Conservation (phyloP, 495 filamentous ascomycete species). For the Hyphodiscus hymeniophilus region DNA sequence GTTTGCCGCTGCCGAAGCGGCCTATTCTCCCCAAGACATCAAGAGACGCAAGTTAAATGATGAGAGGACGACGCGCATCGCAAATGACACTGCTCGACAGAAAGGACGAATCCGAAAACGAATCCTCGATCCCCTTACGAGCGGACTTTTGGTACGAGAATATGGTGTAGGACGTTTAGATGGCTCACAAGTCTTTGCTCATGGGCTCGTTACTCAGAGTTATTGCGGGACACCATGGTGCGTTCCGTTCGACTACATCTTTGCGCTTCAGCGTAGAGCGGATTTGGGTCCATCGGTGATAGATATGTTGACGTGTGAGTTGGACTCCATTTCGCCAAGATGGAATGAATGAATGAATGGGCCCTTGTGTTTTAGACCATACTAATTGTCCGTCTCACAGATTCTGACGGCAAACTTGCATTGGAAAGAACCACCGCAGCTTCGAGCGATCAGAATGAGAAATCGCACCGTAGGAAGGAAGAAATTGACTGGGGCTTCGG, state of each 20-base stretch:
- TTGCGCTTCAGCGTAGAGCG: slow-evolving; percentile 7
- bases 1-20: slow-evolving; percentile 3
- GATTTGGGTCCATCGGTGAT: slow-evolving; percentile 7
- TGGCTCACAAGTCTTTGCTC: slow-evolving; percentile 5
- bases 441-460: too few species aligned
- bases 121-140: slow-evolving; percentile 7
- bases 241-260: slow-evolving; percentile 2
- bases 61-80: slow-evolving; percentile 7
- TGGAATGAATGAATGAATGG: too few species aligned
- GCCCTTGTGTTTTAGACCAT: too few species aligned
- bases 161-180: neutral
- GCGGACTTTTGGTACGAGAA: slow-evolving; percentile 15
- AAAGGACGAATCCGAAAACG: slow-evolving; percentile 10
- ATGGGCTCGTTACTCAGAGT: slow-evolving; percentile 7
- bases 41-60: slow-evolving; percentile 16
- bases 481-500: too few species aligned
- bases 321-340: too few species aligned
- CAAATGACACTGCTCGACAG: neutral
- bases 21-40: slow-evolving; percentile 19
- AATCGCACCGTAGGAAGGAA: too few species aligned
- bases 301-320: slow-evolving; percentile 2
- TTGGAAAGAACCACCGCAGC: too few species aligned
- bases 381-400: too few species aligned
- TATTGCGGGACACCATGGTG: neutral
- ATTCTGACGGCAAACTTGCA: too few species aligned